phyloP scores from a whole-genome alignment of 768 basidiomycete genomes.

The Mycena leptocephala region DNA sequence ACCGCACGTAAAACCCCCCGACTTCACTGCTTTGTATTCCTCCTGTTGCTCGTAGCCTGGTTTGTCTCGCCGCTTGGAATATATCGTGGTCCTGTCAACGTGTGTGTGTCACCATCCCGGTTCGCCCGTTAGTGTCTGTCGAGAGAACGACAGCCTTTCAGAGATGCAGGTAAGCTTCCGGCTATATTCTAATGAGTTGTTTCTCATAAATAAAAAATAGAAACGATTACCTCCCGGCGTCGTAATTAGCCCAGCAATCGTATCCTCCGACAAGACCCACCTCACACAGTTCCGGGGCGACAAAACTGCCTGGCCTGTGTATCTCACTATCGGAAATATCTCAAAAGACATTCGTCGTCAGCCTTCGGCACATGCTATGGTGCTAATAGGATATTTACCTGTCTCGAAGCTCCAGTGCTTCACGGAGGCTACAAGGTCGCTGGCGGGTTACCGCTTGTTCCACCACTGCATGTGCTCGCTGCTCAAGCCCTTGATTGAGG shows the following conservation, averaged over 20 bases:
- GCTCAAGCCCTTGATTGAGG: not conserved
- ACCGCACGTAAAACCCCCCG: no score
- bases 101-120: no score
- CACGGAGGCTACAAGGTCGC: not conserved
- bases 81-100: no score
- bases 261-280: constrained; percentile 5
- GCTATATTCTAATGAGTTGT: no score
- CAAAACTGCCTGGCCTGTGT: not conserved
- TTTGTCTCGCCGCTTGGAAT: no score
- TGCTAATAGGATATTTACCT: not conserved
- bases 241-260: constrained; percentile 2
- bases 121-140: no score
- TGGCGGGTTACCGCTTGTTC: not conserved
- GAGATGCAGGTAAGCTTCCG: not conserved
- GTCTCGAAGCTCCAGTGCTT: constrained; percentile 2
- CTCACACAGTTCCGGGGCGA: not conserved
- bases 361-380: not conserved
- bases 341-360: not conserved
- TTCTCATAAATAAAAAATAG: not conserved
- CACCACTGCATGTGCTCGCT: constrained; percentile 13
- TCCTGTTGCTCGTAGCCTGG: no score
- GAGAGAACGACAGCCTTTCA: no score
- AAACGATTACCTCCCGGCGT: constrained; percentile 8
- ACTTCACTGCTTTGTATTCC: no score
- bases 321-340: no score